phyloP scores from a whole-genome alignment of 139 green algal genomes.

The Chlamydomonas incerta region DNA sequence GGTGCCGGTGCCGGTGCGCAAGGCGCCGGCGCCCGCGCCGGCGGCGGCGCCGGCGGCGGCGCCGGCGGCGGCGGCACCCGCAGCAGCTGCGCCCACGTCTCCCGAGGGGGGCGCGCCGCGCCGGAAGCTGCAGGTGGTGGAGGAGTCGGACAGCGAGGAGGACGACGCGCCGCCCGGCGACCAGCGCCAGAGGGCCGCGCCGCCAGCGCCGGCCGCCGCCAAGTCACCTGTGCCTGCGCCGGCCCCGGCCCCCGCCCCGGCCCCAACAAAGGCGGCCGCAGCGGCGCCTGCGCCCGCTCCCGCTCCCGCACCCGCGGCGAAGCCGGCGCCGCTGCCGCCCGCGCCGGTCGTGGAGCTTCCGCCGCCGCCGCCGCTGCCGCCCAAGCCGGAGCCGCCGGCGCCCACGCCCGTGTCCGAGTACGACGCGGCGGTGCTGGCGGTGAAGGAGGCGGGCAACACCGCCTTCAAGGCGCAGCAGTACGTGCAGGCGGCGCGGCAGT shows the following conservation, averaged over 20 bases:
- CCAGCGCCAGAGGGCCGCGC: not conserved
- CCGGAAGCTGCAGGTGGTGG: constrained; percentile 47
- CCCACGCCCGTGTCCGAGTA: not conserved
- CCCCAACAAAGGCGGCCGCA: not conserved
- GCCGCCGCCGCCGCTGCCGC: not conserved
- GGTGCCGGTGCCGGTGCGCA: not conserved
- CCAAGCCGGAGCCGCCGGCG: not conserved
- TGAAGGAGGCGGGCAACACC: constrained; percentile 47
- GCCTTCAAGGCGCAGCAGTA: constrained; percentile 23
- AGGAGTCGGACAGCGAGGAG: constrained; percentile 43
- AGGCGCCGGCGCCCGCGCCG: not conserved
- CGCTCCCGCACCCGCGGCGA: not conserved
- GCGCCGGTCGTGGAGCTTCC: not conserved
- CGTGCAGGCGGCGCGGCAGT: constrained; percentile 27
- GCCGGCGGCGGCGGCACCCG: not conserved
- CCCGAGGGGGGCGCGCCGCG: not conserved
- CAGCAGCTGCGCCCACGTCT: not conserved
- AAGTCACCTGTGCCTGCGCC: not conserved
- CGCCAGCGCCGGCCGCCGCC: not conserved
- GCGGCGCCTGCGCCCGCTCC: not conserved
- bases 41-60: not conserved
- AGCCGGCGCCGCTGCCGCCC: not conserved
- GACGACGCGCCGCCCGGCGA: not conserved
- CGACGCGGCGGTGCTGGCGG: not conserved
- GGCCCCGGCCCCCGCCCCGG: not conserved